Evolutionary conservation across 1,139 yeast genomes (phyloP).

Genomic region (Debaryomyces fabryi): DNA sequence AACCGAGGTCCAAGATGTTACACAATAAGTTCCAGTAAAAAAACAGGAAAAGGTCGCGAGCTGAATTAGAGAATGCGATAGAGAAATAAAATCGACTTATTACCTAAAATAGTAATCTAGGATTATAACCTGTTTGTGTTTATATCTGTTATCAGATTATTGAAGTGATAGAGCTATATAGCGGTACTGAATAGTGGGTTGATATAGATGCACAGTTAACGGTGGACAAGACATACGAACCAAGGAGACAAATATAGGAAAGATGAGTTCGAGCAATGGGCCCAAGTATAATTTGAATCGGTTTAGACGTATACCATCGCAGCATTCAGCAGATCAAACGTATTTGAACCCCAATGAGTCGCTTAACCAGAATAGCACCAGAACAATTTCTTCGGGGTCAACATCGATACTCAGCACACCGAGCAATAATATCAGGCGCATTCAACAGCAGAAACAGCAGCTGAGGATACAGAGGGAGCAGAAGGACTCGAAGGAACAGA

Average conservation of each 20-base stretch:
- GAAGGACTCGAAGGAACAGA: slow-evolving; percentile 10
- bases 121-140: neutral
- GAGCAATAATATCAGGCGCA: slow-evolving; percentile 31
- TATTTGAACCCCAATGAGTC: slow-evolving; percentile 24
- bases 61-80: no score
- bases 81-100: neutral
- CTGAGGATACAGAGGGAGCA: slow-evolving; percentile 13
- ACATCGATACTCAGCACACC: slow-evolving; percentile 38
- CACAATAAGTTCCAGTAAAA: no score
- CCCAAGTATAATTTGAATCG: slow-evolving; percentile 2
- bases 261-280: slow-evolving; percentile 17
- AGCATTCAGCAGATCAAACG: slow-evolving; percentile 20
- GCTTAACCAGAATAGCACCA: slow-evolving; percentile 23
- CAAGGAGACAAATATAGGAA: neutral
- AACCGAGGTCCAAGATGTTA: neutral
- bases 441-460: slow-evolving; percentile 15
- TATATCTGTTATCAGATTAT: neutral
- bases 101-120: neutral
- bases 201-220: neutral
- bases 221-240: neutral
- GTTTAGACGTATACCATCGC: slow-evolving; percentile 23
- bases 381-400: slow-evolving; percentile 36
- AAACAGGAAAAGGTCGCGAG: neutral
- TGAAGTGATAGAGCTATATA: neutral
- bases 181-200: neutral